Base-by-base conservation (phyloP, 306 rosid species). In the Ormosia emarginata region DNA sequence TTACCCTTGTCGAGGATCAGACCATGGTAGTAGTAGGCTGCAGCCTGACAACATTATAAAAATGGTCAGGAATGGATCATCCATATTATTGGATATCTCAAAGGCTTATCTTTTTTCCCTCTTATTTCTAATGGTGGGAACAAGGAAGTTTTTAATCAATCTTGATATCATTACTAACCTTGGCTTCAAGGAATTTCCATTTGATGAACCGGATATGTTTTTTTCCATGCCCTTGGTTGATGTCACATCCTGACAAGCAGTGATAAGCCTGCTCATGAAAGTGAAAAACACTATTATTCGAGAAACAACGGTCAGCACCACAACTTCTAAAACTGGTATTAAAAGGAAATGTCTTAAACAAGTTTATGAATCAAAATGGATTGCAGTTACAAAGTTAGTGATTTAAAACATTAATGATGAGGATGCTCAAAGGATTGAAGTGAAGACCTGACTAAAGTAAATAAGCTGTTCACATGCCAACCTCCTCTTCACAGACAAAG, bases 21-120 rank as follows among this genome's bases (percentile, higher is more conserved):
- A 17, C 98, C 98, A 55, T 95, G 96, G 92, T 88, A 95, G 92
- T 95, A 92, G 88, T 93, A 95, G 6, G 98, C 94, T 79, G 97
- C 96, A 53, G 98, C 97, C 99, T 95, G 89, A 64, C 63, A 29
- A 56, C 40, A 71, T 68, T 40, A 24, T 8, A 69, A 46, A 36
- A 32, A 1, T 37, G 8, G 55, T 75, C 46, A 67, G 14, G 15
- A 66, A 5, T 9, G 64, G 13, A 79, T 57, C 30, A 82, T 30
- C 33, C 30, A 17, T 24, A 36, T n/a, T 9, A 58, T 40, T 61
- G 52, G 7, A 50, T 78, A 66, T 61, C 43, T 37, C 10, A 41
- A 24, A 39, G 53, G 6, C 29, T 13, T 58, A n/a, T 44, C 3
- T 62, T 75, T 33, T 33, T 2, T 17, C 6, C 37, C 1, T 61